Evolutionary conservation across 495 filamentous ascomycete genomes (phyloP).

Genomic region (Usnea hakonensis): DNA sequence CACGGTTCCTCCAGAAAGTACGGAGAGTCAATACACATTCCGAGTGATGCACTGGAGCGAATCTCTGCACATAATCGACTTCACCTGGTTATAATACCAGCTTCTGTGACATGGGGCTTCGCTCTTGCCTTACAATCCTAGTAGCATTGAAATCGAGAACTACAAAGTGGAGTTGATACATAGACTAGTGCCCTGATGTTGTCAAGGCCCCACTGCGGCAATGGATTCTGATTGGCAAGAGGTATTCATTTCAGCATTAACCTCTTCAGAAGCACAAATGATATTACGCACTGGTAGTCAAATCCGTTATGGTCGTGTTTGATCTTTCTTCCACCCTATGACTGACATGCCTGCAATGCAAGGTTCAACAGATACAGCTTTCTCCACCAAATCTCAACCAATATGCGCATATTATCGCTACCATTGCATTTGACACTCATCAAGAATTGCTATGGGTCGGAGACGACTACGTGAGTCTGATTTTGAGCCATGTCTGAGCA

Average conservation of each 20-base stretch:
- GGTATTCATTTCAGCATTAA: background rate
- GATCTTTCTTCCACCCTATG: background rate
- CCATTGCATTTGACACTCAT: conserved; percentile 76
- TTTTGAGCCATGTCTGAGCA: background rate
- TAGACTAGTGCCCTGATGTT: background rate
- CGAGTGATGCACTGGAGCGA: background rate
- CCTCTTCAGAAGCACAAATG: background rate
- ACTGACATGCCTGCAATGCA: background rate
- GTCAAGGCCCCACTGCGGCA: background rate
- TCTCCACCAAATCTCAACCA: conserved; percentile 8
- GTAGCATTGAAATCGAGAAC: background rate
- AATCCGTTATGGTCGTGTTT: background rate
- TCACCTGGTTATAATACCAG: background rate
- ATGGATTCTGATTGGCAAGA: conserved; percentile 23
- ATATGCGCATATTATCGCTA: conserved; percentile 17
- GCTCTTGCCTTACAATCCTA: background rate
- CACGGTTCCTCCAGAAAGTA: background rate
- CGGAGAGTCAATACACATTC: background rate
- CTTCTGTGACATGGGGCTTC: background rate
- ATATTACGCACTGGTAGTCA: background rate
- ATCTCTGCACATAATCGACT: background rate
- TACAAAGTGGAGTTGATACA: background rate
- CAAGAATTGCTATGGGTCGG: conserved; percentile 90
- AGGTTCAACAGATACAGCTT: conserved; percentile 20
- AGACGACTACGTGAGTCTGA: conserved; percentile 71